Base-by-base conservation (phyloP, 768 basidiomycete genomes). In the Russula abietina region DNA sequence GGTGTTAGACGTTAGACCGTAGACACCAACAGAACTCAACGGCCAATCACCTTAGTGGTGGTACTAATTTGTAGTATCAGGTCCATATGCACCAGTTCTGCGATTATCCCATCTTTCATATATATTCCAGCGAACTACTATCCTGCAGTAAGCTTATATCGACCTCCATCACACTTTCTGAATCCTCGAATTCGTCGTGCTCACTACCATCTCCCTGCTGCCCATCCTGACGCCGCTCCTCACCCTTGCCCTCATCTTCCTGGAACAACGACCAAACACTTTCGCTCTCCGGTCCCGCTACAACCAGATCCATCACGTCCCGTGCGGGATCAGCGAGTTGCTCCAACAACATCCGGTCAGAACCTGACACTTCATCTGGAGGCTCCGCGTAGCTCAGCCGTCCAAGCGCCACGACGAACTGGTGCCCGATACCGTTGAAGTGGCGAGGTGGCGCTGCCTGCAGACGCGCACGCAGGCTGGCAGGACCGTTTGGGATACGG, bases 351-450 rank as follows among this genome's bases (percentile, higher is more conserved):
- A 53, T 39, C 12, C 46, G 55, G 24, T 69, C 68, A 57, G 59
- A 64, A n/a, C 49, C 36, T 3, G 63, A 61, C 10, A 70, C 57
- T 65, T 67, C 68, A 7, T 67, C 64, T 1, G 74, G 73, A 9
- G 70, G 60, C n/a, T 66, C 68, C 3, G 86, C 84, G 62, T 83
- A 91, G 60, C 86, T 84, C 52, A 93, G 74, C 64, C 90, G 80
- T 43, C 91, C 88, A 59, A 93, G 81, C 0, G 85, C 82, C n/a
- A 91, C 84, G 32, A 85, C 82, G 69, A 91, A 91, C 70, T 85
- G 79, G 67, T 93, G 85, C 14, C 77, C 77, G 30, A 89, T 73
- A 36, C 84, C 85, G 67, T 81, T 84, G 70, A 87, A 86, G 32
- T 77, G 75, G 36, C 83, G 80, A 52, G 75, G 74, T 14, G 80